These are phyloP conservation scores for Lactifluus pinguis DNA, from an alignment of 768 basidiomycete genomes.

Conservation along the genomic window DNA sequence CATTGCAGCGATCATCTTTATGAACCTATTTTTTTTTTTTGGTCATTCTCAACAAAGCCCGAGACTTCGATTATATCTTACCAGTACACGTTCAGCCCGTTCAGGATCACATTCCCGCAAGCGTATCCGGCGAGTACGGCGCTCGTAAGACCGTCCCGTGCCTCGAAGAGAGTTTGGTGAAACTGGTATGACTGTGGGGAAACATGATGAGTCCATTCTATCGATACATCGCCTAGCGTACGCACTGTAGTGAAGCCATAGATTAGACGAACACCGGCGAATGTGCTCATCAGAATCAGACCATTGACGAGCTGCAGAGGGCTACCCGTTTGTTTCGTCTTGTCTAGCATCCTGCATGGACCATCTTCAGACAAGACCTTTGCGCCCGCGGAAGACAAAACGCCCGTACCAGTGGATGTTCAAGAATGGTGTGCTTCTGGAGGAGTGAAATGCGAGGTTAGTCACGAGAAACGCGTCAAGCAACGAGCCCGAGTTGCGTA, in stretches of 20 bases:
- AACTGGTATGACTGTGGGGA: conserved; percentile 54
- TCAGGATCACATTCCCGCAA: conserved; percentile 53
- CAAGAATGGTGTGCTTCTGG: conserved; percentile 75
- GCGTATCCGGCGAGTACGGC: conserved; percentile 40
- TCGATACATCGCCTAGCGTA: not conserved
- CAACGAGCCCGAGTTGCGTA: conserved; percentile 26
- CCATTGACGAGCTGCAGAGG: conserved; percentile 67
- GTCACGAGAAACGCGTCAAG: not conserved
- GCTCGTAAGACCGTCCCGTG: conserved; percentile 47
- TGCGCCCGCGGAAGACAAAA: not conserved
- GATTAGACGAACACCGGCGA: conserved; percentile 61
- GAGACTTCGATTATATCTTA: conserved; percentile 23
- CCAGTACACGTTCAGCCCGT: conserved; percentile 75
- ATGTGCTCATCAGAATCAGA: conserved; percentile 50
- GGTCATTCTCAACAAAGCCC: not conserved
- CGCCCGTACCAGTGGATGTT: conserved; percentile 71
- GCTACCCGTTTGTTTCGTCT: conserved; percentile 61
- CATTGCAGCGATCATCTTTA: conserved; percentile 61
- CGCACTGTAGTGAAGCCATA: conserved; percentile 50
- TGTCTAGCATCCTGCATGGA: conserved; percentile 61
- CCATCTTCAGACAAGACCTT: not conserved
- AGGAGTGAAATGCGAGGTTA: conserved; percentile 1
- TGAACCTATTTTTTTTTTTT: conserved; percentile 51
- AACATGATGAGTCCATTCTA: not conserved
- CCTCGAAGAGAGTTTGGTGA: conserved; percentile 45